Percentiles rank a stretch among this genome's conserved stretches.
Evolutionary conservation across 1,284 basidiomycete species (phyloP).

Genomic region (Somion occarium): DNA sequence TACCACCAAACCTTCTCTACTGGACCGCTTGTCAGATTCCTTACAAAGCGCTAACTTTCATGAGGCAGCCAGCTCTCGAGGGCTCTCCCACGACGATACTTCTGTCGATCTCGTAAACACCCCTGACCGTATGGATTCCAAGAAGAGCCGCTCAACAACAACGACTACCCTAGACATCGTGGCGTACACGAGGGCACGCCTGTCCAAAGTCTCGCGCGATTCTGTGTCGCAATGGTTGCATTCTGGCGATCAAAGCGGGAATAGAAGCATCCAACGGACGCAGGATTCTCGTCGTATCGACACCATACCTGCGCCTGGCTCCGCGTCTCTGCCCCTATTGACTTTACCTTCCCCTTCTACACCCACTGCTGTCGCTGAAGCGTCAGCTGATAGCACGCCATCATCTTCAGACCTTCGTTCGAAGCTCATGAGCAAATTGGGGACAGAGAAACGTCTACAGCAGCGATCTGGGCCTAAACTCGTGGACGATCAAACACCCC

Average conservation of each 20-base stretch:
- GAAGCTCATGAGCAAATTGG: constrained; percentile 40
- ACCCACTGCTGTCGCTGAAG: neutral
- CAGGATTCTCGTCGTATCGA: neutral
- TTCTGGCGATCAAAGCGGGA: constrained; percentile 4
- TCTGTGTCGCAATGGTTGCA: neutral
- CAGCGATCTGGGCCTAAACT: constrained; percentile 1
- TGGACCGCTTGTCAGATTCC: constrained; percentile 6
- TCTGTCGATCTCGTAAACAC: neutral
- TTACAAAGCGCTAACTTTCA: neutral
- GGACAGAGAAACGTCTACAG: constrained; percentile 35
- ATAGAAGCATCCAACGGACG: neutral
- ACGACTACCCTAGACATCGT: constrained; percentile 30
- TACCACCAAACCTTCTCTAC: constrained; percentile 1
- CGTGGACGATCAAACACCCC: no score
- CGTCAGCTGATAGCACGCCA: neutral
- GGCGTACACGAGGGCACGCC: constrained; percentile 27
- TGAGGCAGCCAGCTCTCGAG: neutral
- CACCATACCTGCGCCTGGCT: neutral
- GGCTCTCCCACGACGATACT: neutral
- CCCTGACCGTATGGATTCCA: neutral
- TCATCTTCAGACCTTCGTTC: constrained; percentile 11
- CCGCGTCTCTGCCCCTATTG: neutral
- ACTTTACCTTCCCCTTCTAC: neutral
- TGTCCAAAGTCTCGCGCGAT: constrained; percentile 13
- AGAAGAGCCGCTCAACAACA: constrained; percentile 1